phyloP scores from a whole-genome alignment of 2,329 filamentous ascomycete species.

The Fusarium sp. region DNA sequence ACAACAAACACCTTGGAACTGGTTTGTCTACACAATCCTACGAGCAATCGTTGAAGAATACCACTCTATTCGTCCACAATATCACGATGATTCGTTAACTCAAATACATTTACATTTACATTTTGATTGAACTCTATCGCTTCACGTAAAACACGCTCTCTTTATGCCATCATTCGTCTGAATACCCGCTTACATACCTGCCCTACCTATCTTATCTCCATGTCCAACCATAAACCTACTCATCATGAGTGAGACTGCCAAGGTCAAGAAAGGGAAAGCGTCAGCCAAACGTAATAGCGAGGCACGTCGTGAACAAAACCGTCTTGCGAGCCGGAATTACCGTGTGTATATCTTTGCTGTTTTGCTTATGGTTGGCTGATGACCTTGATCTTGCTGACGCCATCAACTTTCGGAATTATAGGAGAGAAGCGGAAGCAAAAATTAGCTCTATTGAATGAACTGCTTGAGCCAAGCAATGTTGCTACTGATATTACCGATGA shows the following conservation, averaged over 20 bases:
- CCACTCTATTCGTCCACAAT: neutral
- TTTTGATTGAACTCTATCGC: neutral
- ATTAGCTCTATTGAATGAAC: conserved; percentile 54
- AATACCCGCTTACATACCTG: neutral
- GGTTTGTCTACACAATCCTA: neutral
- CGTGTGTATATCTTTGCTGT: conserved; percentile 44
- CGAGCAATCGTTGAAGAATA: neutral
- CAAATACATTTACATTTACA: neutral
- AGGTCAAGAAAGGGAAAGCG: conserved; percentile 28
- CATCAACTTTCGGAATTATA: conserved; percentile 30
- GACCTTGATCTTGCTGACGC: conserved; percentile 23
- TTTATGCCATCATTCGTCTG: neutral
- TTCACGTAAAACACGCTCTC: neutral
- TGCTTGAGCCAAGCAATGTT: conserved; percentile 47
- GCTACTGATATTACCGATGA: neutral
- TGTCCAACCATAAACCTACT: neutral
- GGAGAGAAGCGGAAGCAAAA: conserved; percentile 59
- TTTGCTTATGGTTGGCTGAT: conserved; percentile 18
- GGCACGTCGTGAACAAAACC: conserved; percentile 45
- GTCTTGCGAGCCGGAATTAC: conserved; percentile 45
- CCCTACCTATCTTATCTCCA: conserved; percentile 1
- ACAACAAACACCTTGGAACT: neutral
- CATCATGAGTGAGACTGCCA: conserved; percentile 27
- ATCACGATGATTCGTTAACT: neutral
- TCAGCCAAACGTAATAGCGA: conserved; percentile 40